Evolutionary conservation across 208 protist genomes (phyloP).

Genomic region (Balamuthia mandrillaris): DNA sequence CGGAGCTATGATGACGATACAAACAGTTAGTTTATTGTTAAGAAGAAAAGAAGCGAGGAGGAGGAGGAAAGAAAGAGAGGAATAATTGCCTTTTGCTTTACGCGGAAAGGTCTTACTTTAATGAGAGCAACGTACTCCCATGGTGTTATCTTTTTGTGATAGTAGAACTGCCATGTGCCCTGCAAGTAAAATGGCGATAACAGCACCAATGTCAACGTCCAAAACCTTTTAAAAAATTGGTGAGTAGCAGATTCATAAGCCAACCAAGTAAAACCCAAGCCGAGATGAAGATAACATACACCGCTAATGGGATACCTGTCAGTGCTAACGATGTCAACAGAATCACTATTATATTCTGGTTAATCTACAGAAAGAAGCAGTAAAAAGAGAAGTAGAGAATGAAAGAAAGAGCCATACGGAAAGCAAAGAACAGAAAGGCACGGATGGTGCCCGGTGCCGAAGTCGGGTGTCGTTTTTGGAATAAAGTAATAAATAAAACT

Average conservation of each 20-base stretch:
- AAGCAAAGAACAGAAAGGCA: background rate
- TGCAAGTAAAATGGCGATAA: background rate
- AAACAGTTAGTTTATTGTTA: too few relatives aligned
- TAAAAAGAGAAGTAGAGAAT: background rate
- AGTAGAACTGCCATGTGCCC: conserved; percentile 13
- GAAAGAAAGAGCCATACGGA: conserved; percentile 22
- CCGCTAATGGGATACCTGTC: too few relatives aligned
- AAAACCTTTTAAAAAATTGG: background rate
- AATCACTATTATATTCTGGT: background rate
- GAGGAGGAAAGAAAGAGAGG: too few relatives aligned
- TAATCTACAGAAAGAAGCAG: background rate
- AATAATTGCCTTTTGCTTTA: too few relatives aligned
- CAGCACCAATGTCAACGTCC: conserved; percentile 16
- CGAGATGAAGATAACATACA: too few relatives aligned
- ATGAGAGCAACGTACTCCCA: too few relatives aligned
- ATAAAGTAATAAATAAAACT: background rate
- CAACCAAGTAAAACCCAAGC: background rate
- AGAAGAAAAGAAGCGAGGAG: too few relatives aligned
- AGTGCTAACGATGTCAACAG: too few relatives aligned
- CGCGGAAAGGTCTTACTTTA: too few relatives aligned
- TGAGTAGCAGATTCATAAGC: background rate
- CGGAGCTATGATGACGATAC: too few relatives aligned
- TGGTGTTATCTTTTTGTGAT: background rate
- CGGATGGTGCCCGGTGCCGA: background rate
- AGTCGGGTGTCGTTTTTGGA: conserved; percentile 26